Conservation (phyloP, 257 asterid genomes). For the Primulina tabacum region DNA sequence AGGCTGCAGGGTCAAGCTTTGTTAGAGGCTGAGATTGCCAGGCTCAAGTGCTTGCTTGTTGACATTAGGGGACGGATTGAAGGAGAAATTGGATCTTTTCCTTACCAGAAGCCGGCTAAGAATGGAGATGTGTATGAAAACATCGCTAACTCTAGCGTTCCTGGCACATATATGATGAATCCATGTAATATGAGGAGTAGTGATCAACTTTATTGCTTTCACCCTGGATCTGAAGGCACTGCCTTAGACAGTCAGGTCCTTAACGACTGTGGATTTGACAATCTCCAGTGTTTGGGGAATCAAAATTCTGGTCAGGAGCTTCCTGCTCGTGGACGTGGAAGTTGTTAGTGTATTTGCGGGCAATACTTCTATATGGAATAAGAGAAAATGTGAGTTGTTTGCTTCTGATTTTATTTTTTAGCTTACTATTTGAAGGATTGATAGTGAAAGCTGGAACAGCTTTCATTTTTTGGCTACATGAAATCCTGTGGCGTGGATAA, state of each 20-base stretch:
- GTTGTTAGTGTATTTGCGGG: conserved; percentile 28
- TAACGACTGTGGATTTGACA: conserved; percentile 60
- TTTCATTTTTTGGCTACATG: not conserved
- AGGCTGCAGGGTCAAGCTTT: conserved; percentile 81
- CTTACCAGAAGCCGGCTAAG: conserved; percentile 78
- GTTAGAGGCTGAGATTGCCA: conserved; percentile 86
- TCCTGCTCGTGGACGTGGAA: conserved; percentile 44
- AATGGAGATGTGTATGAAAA: conserved; percentile 43
- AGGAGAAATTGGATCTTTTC: conserved; percentile 95
- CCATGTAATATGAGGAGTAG: conserved; percentile 71
- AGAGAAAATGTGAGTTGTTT: conserved; percentile 45
- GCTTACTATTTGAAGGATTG: conserved; percentile 2
- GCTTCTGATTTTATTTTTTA: not conserved
- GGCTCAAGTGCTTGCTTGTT: conserved; percentile 94
- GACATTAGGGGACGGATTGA: conserved; percentile 94
- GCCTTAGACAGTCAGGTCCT: conserved; percentile 46
- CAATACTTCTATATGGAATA: conserved; percentile 41
- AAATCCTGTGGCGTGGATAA: not conserved
- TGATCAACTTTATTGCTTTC: conserved; percentile 82
- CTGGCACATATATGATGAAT: conserved; percentile 65
- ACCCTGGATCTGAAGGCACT: conserved; percentile 55
- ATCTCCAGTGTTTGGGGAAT: conserved; percentile 56
- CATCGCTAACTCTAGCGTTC: conserved; percentile 42
- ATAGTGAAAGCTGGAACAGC: not conserved
- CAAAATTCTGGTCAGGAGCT: conserved; percentile 43